These are phyloP conservation scores for Helminthosporium solani DNA, from an alignment of 2,329 filamentous ascomycete genomes.

Conservation along the genomic window DNA sequence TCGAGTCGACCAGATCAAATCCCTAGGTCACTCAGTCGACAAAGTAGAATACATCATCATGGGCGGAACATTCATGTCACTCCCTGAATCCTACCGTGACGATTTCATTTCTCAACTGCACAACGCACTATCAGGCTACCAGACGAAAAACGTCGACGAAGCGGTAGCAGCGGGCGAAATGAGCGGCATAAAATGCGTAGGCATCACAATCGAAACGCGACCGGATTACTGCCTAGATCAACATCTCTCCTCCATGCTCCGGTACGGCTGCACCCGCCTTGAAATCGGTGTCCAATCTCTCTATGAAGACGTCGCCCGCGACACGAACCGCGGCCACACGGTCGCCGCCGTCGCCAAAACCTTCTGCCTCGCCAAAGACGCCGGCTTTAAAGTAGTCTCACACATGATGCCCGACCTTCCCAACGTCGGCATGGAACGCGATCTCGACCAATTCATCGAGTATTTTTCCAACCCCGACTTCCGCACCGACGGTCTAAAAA, in stretches of 20 bases:
- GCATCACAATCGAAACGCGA: conserved; percentile 96
- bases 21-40: conserved; percentile 92
- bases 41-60: conserved; percentile 99
- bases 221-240: conserved; percentile 96
- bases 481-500: conserved; percentile 94
- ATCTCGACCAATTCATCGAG: conserved; percentile 93
- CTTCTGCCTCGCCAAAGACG: conserved; percentile 95
- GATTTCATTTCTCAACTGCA: conserved; percentile 94
- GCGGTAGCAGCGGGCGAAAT: conserved; percentile 92
- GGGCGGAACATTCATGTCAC: conserved; percentile 98
- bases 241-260: conserved; percentile 92
- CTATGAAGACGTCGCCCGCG: conserved; percentile 97
- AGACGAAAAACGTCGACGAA: conserved; percentile 91
- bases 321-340: conserved; percentile 95
- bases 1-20: conserved; percentile 93
- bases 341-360: conserved; percentile 95
- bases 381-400: conserved; percentile 97
- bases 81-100: conserved; percentile 84
- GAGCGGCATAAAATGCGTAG: conserved; percentile 96
- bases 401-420: conserved; percentile 99
- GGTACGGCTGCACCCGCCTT: conserved; percentile 94
- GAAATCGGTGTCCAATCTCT: conserved; percentile 95
- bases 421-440: conserved; percentile 97
- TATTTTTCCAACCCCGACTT: conserved; percentile 98
- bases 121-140: conserved; percentile 94